phyloP scores from a whole-genome alignment of 1,284 basidiomycete genomes.

The Ustilago nuda region DNA sequence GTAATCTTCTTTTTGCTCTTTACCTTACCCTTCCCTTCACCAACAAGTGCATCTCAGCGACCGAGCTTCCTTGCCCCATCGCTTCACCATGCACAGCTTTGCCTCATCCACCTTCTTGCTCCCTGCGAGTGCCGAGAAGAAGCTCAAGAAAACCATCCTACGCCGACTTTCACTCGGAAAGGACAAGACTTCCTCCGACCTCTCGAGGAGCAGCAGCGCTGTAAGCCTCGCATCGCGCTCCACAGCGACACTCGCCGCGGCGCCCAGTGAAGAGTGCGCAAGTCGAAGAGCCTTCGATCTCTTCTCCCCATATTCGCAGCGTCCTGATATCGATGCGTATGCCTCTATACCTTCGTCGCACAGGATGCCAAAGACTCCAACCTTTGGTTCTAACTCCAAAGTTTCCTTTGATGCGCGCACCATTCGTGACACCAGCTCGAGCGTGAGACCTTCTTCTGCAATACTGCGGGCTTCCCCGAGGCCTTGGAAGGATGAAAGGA shows the following conservation, averaged over 20 bases:
- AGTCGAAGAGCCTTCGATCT: conserved; percentile 25
- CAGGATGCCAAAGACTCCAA: conserved; percentile 6
- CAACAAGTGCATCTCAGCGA: not conserved
- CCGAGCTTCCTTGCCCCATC: not conserved
- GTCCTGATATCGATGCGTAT: not conserved
- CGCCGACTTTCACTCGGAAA: conserved; percentile 27
- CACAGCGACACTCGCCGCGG: conserved; percentile 9
- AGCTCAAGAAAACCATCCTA: conserved; percentile 18
- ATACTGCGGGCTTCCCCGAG: not conserved
- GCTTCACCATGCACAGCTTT: conserved; percentile 22
- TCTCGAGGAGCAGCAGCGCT: conserved; percentile 4
- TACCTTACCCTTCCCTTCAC: not conserved
- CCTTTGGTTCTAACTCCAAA: not conserved
- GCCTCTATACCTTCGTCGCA: conserved; percentile 10
- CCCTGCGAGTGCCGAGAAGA: conserved; percentile 8
- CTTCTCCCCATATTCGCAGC: conserved; percentile 10
- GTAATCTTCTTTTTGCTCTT: not conserved
- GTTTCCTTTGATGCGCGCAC: not conserved
- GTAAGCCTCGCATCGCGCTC: conserved; percentile 16
- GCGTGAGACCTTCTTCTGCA: conserved; percentile 2
- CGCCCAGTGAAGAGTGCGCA: conserved; percentile 5
- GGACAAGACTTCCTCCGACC: conserved; percentile 6
- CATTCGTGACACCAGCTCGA: not conserved
- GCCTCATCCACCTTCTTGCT: conserved; percentile 19
- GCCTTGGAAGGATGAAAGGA: not conserved